phyloP scores from a whole-genome alignment of 139 green algal genomes.

The Prasinococcaceae sp. region DNA sequence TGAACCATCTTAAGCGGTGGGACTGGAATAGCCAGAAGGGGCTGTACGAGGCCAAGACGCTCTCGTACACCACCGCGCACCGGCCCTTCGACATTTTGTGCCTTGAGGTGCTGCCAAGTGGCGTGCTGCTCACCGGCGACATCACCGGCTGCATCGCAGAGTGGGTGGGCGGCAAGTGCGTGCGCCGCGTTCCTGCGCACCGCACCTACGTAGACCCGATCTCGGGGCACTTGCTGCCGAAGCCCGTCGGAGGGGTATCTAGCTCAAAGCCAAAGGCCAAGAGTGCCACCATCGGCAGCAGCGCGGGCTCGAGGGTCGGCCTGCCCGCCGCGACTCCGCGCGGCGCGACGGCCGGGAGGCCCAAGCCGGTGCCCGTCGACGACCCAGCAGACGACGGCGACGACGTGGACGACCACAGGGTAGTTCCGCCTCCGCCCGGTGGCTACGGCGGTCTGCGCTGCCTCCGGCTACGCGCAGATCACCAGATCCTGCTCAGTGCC shows the following conservation, averaged over 20 bases:
- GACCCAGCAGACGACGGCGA: no score
- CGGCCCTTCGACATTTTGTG: background rate
- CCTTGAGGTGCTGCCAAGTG: background rate
- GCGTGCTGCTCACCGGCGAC: background rate
- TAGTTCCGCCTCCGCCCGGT: no score
- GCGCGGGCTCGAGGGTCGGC: background rate
- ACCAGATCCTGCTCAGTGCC: slow-evolving; percentile 2
- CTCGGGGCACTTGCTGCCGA: background rate
- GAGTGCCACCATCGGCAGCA: background rate
- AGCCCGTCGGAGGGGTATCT: background rate
- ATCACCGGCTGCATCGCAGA: background rate
- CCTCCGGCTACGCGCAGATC: slow-evolving; percentile 3
- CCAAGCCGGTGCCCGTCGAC: no score
- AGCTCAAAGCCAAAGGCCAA: no score
- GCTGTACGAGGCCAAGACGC: background rate
- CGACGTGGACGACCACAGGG: no score
- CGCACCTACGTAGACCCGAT: no score
- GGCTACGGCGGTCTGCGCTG: slow-evolving; percentile 6
- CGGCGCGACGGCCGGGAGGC: no score
- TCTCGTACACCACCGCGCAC: background rate
- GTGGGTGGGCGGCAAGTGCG: background rate
- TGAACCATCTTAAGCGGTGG: slow-evolving; percentile 47
- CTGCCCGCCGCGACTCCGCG: background rate
- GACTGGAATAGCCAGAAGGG: background rate
- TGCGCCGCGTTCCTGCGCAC: background rate